phyloP scores from a whole-genome alignment of 1,139 yeast genomes.

The Taphrina populina region DNA sequence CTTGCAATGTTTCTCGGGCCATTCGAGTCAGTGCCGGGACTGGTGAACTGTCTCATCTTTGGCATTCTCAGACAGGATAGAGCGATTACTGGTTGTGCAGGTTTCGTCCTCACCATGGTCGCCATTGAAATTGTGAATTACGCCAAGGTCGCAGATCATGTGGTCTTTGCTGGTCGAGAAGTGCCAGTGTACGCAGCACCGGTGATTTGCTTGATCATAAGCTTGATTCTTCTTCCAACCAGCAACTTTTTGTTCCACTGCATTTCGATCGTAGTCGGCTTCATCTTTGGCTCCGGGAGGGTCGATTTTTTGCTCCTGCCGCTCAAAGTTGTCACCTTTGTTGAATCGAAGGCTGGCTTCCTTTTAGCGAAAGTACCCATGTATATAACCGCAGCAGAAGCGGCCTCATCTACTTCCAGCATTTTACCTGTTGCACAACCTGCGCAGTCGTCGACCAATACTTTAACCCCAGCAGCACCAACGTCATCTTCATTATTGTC shows the following conservation, averaged over 20 bases:
- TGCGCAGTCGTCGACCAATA: no score
- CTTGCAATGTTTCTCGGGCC: slow-evolving; percentile 68
- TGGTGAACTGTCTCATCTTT: slow-evolving; percentile 29
- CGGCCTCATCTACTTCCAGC: background rate
- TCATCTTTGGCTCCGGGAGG: slow-evolving; percentile 13
- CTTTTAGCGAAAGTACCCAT: slow-evolving; percentile 2
- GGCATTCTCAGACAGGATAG: slow-evolving; percentile 21
- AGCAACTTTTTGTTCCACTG: slow-evolving; percentile 8
- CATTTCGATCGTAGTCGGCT: slow-evolving; percentile 20
- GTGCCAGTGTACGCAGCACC: slow-evolving; percentile 13
- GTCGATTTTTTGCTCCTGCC: slow-evolving; percentile 28
- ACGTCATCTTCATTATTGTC: no score
- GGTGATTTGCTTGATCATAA: background rate
- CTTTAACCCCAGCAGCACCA: no score
- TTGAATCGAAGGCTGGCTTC: slow-evolving; percentile 1
- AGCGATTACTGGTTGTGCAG: slow-evolving; percentile 48
- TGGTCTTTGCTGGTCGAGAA: slow-evolving; percentile 23
- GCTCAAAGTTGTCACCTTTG: slow-evolving; percentile 14
- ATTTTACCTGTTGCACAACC: no score
- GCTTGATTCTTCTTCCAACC: slow-evolving; percentile 16
- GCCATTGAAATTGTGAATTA: slow-evolving; percentile 43
- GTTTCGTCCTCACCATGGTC: slow-evolving; percentile 70
- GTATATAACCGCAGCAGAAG: slow-evolving; percentile 23
- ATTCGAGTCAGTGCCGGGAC: slow-evolving; percentile 35
- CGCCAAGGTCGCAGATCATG: background rate